A percentile compares a stretch with the other conserved stretches of the same genome.
Evolutionary conservation across 768 basidiomycete species (phyloP).

Genomic region (Vararia minispora): DNA sequence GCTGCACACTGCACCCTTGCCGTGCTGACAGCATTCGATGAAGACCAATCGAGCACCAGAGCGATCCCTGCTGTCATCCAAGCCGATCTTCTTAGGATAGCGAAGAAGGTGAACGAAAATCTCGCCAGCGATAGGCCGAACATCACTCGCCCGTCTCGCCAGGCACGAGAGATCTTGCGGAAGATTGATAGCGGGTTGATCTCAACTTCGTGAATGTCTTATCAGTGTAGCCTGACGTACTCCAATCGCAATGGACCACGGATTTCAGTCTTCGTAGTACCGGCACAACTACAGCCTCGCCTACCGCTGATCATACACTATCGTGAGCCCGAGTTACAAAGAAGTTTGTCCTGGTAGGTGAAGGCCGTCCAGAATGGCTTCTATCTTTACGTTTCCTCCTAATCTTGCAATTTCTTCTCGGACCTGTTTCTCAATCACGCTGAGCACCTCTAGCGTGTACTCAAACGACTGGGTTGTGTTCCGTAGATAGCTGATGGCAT

Average conservation of each 20-base stretch:
- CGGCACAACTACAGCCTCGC: no score
- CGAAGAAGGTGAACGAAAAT: slow-evolving; percentile 64
- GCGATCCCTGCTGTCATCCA: slow-evolving; percentile 48
- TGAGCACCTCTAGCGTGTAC: slow-evolving; percentile 68
- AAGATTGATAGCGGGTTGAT: slow-evolving; percentile 11
- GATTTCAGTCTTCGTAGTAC: no score
- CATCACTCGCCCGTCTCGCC: slow-evolving; percentile 71
- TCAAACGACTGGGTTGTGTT: slow-evolving; percentile 75
- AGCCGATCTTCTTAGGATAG: slow-evolving; percentile 46
- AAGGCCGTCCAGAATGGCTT: slow-evolving; percentile 44
- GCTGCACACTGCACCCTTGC: slow-evolving; percentile 51
- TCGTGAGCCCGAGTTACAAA: no score
- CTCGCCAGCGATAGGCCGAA: slow-evolving; percentile 57
- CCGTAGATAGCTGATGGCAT: slow-evolving; percentile 70
- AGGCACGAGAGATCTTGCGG: slow-evolving; percentile 61
- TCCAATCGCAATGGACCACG: no score
- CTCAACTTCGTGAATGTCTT: no score
- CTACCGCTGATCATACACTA: no score
- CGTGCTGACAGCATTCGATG: slow-evolving; percentile 39
- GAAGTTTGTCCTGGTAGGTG: no score
- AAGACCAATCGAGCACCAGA: slow-evolving; percentile 15
- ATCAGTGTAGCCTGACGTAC: no score
- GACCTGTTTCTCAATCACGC: slow-evolving; percentile 55
- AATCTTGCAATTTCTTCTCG: slow-evolving; percentile 55
- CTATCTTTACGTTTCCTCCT: slow-evolving; percentile 65